Evolutionary conservation across 1,284 basidiomycete genomes (phyloP).

Genomic region (Pholiota adiposa): DNA sequence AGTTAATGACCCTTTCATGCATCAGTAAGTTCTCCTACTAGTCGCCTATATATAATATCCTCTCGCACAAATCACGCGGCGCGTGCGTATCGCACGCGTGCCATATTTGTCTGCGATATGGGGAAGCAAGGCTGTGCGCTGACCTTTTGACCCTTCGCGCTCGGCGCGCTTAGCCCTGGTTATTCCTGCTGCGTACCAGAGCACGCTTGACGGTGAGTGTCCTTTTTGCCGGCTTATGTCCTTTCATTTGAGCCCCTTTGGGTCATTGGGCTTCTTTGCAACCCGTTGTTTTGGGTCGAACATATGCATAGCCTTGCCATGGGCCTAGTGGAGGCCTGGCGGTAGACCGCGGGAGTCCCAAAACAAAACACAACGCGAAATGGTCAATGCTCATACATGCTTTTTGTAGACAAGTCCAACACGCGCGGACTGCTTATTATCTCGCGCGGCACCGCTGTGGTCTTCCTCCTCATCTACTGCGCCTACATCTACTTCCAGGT

Average conservation of each 20-base stretch:
- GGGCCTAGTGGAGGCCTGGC: too few relatives aligned
- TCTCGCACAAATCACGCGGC: constrained; percentile 3
- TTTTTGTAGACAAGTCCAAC: constrained; percentile 4
- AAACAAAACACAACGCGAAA: too few relatives aligned
- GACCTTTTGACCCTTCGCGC: background rate
- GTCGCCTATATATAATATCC: background rate
- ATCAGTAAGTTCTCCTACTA: constrained; percentile 69
- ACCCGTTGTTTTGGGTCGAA: background rate
- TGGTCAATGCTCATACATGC: background rate
- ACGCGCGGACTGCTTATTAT: constrained; percentile 65
- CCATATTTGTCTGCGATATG: background rate
- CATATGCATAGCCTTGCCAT: too few relatives aligned
- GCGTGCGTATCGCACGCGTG: background rate
- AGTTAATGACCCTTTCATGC: constrained; percentile 88
- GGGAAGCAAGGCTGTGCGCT: constrained; percentile 6
- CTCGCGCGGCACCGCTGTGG: constrained; percentile 83
- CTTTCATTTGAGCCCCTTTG: background rate
- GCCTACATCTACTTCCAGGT: constrained; percentile 84
- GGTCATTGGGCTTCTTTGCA: too few relatives aligned
- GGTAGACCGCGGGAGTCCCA: too few relatives aligned
- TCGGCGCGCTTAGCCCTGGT: constrained; percentile 64
- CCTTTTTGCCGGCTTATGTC: background rate
- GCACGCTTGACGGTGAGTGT: constrained; percentile 34
- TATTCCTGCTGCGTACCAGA: constrained; percentile 89
- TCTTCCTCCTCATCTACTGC: constrained; percentile 83